These are phyloP conservation scores for Aspergillus jensenii DNA, from an alignment of 2,329 filamentous ascomycete genomes.

Conservation along the genomic window DNA sequence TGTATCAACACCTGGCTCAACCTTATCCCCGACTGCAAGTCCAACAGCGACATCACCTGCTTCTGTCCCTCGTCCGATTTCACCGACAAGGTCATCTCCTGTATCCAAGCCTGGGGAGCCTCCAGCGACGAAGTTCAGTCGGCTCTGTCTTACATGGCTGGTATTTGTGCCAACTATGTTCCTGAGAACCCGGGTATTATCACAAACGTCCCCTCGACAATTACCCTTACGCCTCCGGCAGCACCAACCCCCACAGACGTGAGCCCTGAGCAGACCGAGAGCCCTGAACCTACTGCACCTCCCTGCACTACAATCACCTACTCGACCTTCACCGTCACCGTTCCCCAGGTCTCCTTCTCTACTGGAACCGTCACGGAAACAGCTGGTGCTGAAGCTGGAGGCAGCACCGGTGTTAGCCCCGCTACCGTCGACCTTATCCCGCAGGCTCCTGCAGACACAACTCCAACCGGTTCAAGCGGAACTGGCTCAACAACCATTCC, in stretches of 20 bases:
- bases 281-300: conserved; percentile 23
- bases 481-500: conserved; percentile 16
- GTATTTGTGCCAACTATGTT: conserved; percentile 79
- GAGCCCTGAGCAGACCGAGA: conserved; percentile 16
- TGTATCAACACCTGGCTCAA: conserved; percentile 92
- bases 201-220: conserved; percentile 67
- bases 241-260: conserved; percentile 39
- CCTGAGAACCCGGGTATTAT: conserved; percentile 80
- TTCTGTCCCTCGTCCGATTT: conserved; percentile 81
- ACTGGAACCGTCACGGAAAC: conserved; percentile 36
- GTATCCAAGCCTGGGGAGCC: conserved; percentile 74
- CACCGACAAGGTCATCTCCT: conserved; percentile 76
- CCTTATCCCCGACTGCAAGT: conserved; percentile 66
- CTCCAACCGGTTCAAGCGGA: conserved; percentile 16
- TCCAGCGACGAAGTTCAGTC: conserved; percentile 65
- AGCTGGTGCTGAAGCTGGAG: not conserved
- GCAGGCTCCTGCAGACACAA: conserved; percentile 17
- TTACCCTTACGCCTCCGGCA: conserved; percentile 50
- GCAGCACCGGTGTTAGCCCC: conserved; percentile 7
- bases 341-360: conserved; percentile 46
- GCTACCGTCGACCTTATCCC: conserved; percentile 35
- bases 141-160: conserved; percentile 82
- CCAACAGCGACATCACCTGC: conserved; percentile 80
- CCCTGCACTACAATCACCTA: conserved; percentile 44
- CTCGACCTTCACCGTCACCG: conserved; percentile 43